Conservation (phyloP, 805 yeast genomes). For the Candida yuanshanica region DNA sequence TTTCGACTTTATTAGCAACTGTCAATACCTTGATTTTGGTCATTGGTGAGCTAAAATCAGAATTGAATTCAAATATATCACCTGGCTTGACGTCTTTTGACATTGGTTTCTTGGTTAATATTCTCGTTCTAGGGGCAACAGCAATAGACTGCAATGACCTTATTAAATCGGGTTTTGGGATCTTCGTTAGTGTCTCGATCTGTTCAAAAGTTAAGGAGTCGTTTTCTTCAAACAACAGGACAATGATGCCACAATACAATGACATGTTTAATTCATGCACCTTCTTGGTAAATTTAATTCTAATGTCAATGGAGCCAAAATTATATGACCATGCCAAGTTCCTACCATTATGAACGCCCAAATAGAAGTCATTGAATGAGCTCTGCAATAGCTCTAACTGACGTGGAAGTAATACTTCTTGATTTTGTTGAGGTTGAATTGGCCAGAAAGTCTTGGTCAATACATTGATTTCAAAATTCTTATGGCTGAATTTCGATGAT, state of each 20-base stretch:
- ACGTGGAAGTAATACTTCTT: conserved; percentile 37
- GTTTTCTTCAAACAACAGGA: conserved; percentile 64
- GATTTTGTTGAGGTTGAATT: conserved; percentile 30
- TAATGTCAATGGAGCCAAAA: conserved; percentile 76
- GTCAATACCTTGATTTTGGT: conserved; percentile 71
- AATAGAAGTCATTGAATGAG: conserved; percentile 48
- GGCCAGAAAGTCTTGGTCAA: conserved; percentile 70
- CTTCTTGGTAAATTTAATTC: conserved; percentile 60
- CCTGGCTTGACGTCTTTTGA: conserved; percentile 57
- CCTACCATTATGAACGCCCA: conserved; percentile 49
- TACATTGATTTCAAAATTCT: conserved; percentile 43
- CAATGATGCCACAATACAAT: conserved; percentile 71
- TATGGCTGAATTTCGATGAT: conserved; percentile 35
- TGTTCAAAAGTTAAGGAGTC: conserved; percentile 51
- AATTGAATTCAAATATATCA: conserved; percentile 66
- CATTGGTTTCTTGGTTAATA: conserved; percentile 72
- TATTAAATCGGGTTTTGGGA: conserved; percentile 67
- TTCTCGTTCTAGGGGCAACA: conserved; percentile 72
- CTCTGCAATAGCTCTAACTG: conserved; percentile 36
- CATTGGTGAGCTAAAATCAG: conserved; percentile 60
- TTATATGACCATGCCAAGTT: conserved; percentile 73
- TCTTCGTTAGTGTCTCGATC: conserved; percentile 58
- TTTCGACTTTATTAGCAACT: conserved; percentile 42
- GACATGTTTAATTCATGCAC: conserved; percentile 79
- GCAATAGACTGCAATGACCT: conserved; percentile 81